Conservation (phyloP, 2,329 filamentous ascomycete species). For the Pochonia chlamydosporia region DNA sequence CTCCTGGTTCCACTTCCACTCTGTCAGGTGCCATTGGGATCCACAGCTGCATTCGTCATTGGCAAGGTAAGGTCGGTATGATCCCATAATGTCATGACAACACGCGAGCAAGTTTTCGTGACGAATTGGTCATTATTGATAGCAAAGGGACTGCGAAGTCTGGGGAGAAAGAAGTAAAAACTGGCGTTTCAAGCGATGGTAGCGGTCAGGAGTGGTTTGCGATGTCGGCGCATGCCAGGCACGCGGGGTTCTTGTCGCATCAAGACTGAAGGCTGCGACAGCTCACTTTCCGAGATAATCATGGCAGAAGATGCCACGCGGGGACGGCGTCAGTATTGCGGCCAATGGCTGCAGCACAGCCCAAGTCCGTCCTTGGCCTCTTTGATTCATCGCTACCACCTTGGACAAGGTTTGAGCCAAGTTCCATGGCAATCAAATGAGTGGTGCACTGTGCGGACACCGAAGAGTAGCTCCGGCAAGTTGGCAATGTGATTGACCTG, state of each 20-base stretch:
- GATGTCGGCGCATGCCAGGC: constrained; percentile 1
- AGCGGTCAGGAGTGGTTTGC: not conserved
- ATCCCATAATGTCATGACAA: constrained; percentile 4
- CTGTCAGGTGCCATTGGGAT: constrained; percentile 13
- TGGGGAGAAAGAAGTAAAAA: not conserved
- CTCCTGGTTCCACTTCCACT: constrained; percentile 5
- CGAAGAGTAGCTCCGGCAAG: not conserved
- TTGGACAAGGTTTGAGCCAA: constrained; percentile 3
- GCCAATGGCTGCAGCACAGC: not conserved
- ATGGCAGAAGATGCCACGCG: not conserved
- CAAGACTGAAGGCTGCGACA: not conserved
- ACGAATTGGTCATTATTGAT: not conserved
- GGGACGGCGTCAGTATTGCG: not conserved
- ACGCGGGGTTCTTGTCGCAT: not conserved
- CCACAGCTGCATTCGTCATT: constrained; percentile 10
- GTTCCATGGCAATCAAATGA: not conserved
- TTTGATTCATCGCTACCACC: not conserved
- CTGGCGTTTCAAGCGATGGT: not conserved
- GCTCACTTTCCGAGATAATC: not conserved
- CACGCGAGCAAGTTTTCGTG: not conserved
- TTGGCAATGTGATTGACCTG: not conserved
- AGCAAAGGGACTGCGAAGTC: no score
- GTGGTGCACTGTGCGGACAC: constrained; percentile 1
- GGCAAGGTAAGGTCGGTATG: constrained; percentile 7
- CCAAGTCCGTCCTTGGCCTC: not conserved